These are phyloP conservation scores for Sclerotinia subarctica DNA, from an alignment of 2,329 filamentous ascomycete species.

Conservation along the genomic window DNA sequence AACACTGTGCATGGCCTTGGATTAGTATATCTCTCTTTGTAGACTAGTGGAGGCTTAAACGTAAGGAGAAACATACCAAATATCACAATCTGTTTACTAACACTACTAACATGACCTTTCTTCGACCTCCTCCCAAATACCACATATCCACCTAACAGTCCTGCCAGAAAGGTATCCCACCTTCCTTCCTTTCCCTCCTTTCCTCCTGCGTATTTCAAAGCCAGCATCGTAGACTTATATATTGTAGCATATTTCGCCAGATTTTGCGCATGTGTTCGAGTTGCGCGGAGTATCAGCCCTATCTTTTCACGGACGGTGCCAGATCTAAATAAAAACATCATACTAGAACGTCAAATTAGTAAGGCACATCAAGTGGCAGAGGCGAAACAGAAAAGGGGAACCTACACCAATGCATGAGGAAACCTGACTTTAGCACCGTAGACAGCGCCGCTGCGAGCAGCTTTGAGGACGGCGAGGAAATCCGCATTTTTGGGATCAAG, in stretches of 20 bases:
- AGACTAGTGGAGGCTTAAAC: neutral
- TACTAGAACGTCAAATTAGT: constrained; percentile 49
- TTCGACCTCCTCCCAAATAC: constrained; percentile 72
- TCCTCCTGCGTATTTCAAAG: constrained; percentile 61
- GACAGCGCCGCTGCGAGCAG: constrained; percentile 91
- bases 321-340: constrained; percentile 95
- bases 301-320: constrained; percentile 79
- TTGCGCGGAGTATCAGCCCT: constrained; percentile 76
- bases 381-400: neutral
- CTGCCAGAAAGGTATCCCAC: constrained; percentile 82
- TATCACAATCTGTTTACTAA: constrained; percentile 96
- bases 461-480: constrained; percentile 81
- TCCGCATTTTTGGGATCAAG: constrained; percentile 84
- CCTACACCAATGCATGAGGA: constrained; percentile 87
- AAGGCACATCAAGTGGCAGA: neutral
- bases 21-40: constrained; percentile 2
- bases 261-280: constrained; percentile 85
- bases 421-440: constrained; percentile 98
- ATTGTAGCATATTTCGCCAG: constrained; percentile 86
- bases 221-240: constrained; percentile 81
- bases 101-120: constrained; percentile 70
- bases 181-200: constrained; percentile 64
- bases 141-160: constrained; percentile 83
- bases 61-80: constrained; percentile 49
- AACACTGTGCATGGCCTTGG: constrained; percentile 55